Base-by-base conservation (phyloP, 345 rosid genomes). In the Pelargonium nanum region DNA sequence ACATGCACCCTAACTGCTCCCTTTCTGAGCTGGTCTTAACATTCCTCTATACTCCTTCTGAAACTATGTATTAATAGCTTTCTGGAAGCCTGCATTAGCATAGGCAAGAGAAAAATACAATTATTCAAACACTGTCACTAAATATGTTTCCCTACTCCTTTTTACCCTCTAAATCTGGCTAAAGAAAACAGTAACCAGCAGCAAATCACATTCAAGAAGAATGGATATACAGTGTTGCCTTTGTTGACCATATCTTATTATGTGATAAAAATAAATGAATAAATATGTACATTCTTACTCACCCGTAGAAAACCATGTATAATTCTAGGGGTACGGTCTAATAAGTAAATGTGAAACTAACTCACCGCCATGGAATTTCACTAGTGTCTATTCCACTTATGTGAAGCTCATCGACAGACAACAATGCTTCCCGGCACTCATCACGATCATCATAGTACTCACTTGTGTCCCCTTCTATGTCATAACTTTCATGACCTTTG, bases 361-460 rank as follows among this genome's bases (percentile, higher is more conserved):
- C 79, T 77, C 78, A 93, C 99, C 94, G 78, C 99, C 99, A 93
- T 22, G 99, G 97, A 65, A 93, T 85, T 80, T 93, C 99, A 68
- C 96, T 89, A 0, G 96, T 87, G 77, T 87, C 99, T 66, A 93
- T 93, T 74, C 99, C 99, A 58, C 97, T 88, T 83, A 69, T 93
- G 72, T 93, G 99, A 68, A 89, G 96, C 75, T 89, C 96, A 57
- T 89, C 99, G 53, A 87, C 99, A 56, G 82, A 83, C 66, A 89
- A 96, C 78, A 85, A 78, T 73, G 99, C 97, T 76, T 89, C 97
- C 56, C 91, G 75, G 55, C 99, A 87, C 73, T 87, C 97, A 62
- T 89, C 94, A 50, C 96, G 66, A 60, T 93, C 99, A 71, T 89
- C 96, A 74, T 77, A 89, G 58, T 84, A 87, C 75, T 93, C 94